Base-by-base conservation (phyloP, 148 eudicot species). In the Mesembryanthemum crystallinum region DNA sequence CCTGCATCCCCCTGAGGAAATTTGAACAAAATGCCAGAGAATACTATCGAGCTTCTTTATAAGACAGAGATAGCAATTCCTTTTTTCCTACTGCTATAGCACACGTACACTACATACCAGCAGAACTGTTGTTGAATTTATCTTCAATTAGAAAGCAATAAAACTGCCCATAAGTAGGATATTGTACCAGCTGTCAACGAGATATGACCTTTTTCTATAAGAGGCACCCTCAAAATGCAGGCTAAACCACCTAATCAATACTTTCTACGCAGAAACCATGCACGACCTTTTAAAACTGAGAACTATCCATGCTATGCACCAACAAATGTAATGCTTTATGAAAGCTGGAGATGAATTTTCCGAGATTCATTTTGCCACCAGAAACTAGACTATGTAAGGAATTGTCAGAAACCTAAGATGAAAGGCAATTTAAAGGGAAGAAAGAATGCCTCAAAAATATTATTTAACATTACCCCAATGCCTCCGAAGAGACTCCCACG, bases 331-430 rank as follows among this genome's bases (percentile, higher is more conserved):
- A 1, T 2, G 13, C 52, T 47, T 47, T 15, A 47, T 4, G 8
- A 47, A 47, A 47, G 13, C 18, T 10, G 52, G 13, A 47, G 8
- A 67, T 67, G 54, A 76, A n/a, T 75, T 67, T 54, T 54, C 65
- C 35, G 27, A 55, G 42, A 30, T 55, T 21, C n/a, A 42, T 52
- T 64, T 7, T 8, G 0, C 61, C 28, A 67, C n/a, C 14, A 45
- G 43, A 21, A 39, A 24, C 67, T 17, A 21, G 47, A 54, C 52
- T 37, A 66, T 54, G 72, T 24, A 28, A 39, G 64, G 47, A 54
- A 23, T 64, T 49, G 59, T 64, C 27, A 45, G 57, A 45, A 61
- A 59, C 51, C 5, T 58, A n/a, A n/a, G n/a, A n/a, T n/a, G n/a
- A n/a, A n/a, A n/a, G n/a, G n/a, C n/a, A n/a, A n/a, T n/a, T n/a